Base-by-base conservation (phyloP, 257 asterid species). In the Craterostigma plantagineum region DNA sequence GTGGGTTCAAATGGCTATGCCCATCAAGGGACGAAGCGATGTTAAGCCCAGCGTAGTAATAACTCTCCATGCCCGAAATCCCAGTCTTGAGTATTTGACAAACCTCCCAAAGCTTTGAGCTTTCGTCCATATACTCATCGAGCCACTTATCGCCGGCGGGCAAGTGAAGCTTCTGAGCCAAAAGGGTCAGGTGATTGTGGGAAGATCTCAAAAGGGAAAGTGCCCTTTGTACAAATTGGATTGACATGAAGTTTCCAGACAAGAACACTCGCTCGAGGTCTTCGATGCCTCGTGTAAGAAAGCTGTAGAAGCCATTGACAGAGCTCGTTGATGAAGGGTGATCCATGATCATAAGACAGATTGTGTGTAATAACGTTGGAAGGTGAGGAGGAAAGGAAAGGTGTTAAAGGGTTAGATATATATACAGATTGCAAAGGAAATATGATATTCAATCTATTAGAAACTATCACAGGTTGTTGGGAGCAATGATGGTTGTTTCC, bases 61-160 rank as follows among this genome's bases (percentile, higher is more conserved):
- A 84, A 61, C 63, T 74, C 60, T 84, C 96, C 73, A 84, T 65
- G 52, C 80, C 72, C 7, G 96, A 84, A 13, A 68, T 52, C 3
- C 93, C 92, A 33, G 66, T 60, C 61, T 80, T 84, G 34, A 84
- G 79, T 33, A 77, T 76, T 59, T 68, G 92, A 18, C 96, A 84
- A 36, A 75, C 76, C 59, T 80, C 92, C 96, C 96, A 84, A 34
- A 84, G 82, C 72, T 80, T 84, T 13, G 87, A 68, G 45, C 93
- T 84, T 50, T 84, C 96, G 60, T 84, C 96, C 96, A 84, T 84
- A 51, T 84, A 84, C 36, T 80, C 93, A 56, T 84, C 96, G 34
- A 84, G 96, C 96, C 96, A 84, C 36, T 84, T 84, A 34, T 75
- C 96, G 7, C 96, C 96, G 2, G 64, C 92, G 4, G 96, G 96